Base-by-base conservation (phyloP, 1,139 yeast species). In the Yamadazyma diddensiae region DNA sequence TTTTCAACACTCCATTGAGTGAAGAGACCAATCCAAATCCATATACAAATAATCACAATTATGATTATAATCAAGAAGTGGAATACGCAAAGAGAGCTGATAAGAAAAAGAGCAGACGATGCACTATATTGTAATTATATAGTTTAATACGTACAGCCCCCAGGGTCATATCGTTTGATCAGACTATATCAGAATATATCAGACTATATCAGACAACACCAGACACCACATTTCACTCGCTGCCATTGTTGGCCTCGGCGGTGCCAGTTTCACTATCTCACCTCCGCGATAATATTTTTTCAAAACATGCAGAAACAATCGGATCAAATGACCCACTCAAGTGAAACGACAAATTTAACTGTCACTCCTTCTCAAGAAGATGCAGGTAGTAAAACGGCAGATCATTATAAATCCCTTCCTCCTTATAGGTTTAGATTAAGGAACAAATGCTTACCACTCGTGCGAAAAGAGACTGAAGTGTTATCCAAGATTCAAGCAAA, bases 371-470 rank as follows among this genome's bases (percentile, higher is more conserved):
- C 31, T 4, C 30, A 22, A 3, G 8, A 21, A 12, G 94, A 84
- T 49, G 88, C 94, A 0, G 97, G 97, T 0, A 79, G 82, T 46
- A 73, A 73, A 45, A 70, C 83, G 5, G 68, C 66, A 28, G 76
- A 75, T 36, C 92, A 81, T 53, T 90, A 88, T 59, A 66, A 70
- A 47, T 11, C 31, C 5, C 69, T 92, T 56, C 66, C 82, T 3
- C 73, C 79, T 0, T 52, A 74, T 41, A 59, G 96, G 33, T 85
- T 71, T 57, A 55, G 59, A 20, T 43, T 82, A 30, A 70, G 98
- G 36, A 58, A 73, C 24, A 45, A 49, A 34, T 53, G 85, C 22
- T 61, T 83, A 19, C 86, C 85, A 1, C 45, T 70, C 14, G 73
- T 92, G 5, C 67, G 85, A 27, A 53, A 64, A 37, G 97, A 92